phyloP scores from a whole-genome alignment of 225 moss, liverwort and hornwort genomes.

The Takakia lepidozioides region DNA sequence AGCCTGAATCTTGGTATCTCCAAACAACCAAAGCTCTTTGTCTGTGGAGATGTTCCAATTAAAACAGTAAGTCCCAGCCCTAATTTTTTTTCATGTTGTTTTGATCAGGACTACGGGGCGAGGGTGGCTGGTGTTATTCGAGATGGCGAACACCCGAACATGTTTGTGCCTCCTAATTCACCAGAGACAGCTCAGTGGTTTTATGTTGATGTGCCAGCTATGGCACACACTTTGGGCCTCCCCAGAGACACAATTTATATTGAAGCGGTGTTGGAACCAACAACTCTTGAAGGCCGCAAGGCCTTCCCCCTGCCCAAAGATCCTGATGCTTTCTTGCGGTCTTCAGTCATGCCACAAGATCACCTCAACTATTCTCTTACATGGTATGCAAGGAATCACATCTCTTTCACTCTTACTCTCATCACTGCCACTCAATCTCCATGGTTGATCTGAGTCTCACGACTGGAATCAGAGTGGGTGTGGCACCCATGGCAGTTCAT shows the following conservation, averaged over 20 bases:
- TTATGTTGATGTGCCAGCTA: conserved; percentile 76
- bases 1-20: no score
- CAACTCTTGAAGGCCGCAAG: conserved; percentile 29
- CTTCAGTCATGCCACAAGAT: conserved; percentile 89
- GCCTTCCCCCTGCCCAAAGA: conserved; percentile 76
- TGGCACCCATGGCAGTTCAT: no score
- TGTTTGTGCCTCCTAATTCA: conserved; percentile 86
- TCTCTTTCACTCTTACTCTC: neutral
- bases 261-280: conserved; percentile 51
- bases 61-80: no score
- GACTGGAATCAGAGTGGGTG: neutral
- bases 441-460: neutral
- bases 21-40: no score
- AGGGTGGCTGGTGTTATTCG: conserved; percentile 75
- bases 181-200: conserved; percentile 92
- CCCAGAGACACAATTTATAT: conserved; percentile 58
- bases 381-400: conserved; percentile 38
- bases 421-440: neutral
- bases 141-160: conserved; percentile 86
- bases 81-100: no score
- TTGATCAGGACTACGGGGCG: no score
- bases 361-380: conserved; percentile 99
- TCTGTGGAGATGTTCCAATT: no score
- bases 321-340: conserved; percentile 65
- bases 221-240: conserved; percentile 63